Percentiles rank a stretch among this genome's conserved stretches.
phyloP scores from a whole-genome alignment of 129 eudicot species.

The Flaveria sonorensis region DNA sequence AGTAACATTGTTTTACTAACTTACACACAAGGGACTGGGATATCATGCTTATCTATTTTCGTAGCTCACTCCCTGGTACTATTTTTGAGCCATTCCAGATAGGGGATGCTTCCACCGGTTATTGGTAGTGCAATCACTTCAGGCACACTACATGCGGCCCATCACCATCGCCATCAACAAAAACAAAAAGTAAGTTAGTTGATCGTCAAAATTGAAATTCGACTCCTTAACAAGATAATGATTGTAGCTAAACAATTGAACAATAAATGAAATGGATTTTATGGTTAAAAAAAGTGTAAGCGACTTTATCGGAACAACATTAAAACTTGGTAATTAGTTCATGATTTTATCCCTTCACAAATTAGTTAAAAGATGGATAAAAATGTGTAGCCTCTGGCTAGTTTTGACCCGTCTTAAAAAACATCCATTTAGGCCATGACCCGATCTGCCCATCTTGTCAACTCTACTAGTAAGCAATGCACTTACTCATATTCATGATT shows the following conservation, averaged over 20 bases:
- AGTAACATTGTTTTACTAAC: not conserved
- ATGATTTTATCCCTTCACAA: no score
- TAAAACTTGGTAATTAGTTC: no score
- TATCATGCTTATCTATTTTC: no score
- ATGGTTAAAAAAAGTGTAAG: no score
- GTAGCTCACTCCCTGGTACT: conserved; percentile 39
- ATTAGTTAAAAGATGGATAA: not conserved
- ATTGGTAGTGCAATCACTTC: conserved; percentile 53
- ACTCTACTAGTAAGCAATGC: not conserved
- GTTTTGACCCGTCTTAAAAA: not conserved
- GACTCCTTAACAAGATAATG: no score
- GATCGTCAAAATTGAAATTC: no score
- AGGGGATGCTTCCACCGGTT: conserved; percentile 37
- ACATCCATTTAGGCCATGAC: not conserved
- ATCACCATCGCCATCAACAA: not conserved
- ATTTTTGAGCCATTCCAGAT: conserved; percentile 41
- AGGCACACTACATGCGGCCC: conserved; percentile 55
- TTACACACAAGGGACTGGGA: no score
- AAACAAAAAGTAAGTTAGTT: no score
- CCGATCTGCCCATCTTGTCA: not conserved
- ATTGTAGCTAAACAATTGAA: no score
- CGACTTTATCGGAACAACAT: no score
- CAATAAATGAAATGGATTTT: no score
- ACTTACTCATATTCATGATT: conserved; percentile 98
- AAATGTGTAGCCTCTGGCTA: not conserved